A percentile compares a stretch with the other conserved stretches of the same genome.
Evolutionary conservation across 306 rosid genomes (phyloP).

Genomic region (Casuarina glauca): DNA sequence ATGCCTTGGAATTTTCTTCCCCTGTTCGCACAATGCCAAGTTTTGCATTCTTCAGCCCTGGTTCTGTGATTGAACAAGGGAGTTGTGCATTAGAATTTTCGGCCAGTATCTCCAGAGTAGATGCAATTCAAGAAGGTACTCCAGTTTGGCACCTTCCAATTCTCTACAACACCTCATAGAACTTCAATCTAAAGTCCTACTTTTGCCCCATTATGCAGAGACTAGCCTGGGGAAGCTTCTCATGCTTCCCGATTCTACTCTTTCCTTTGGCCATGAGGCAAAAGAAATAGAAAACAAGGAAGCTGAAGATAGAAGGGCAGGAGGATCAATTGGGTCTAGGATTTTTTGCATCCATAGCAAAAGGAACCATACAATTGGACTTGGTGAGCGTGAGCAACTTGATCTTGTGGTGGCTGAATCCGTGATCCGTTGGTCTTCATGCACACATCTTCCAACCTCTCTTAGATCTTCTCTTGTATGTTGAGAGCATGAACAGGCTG

Average conservation of each 20-base stretch:
- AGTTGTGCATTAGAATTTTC: slow-evolving; percentile 50
- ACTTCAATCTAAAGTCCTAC: slow-evolving; percentile 14
- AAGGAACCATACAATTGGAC: slow-evolving; percentile 84
- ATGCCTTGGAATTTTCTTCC: slow-evolving; percentile 43
- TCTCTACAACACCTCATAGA: not conserved
- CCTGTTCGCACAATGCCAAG: slow-evolving; percentile 70
- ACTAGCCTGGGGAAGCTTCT: slow-evolving; percentile 53
- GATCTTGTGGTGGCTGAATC: slow-evolving; percentile 80
- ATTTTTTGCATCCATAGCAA: slow-evolving; percentile 62
- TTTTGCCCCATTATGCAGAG: slow-evolving; percentile 39
- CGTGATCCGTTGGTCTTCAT: slow-evolving; percentile 87
- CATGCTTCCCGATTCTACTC: slow-evolving; percentile 47
- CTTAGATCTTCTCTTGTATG: slow-evolving; percentile 81
- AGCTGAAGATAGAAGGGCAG: slow-evolving; percentile 52
- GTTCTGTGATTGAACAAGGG: slow-evolving; percentile 48
- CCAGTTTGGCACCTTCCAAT: slow-evolving; percentile 7
- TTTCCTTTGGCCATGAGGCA: slow-evolving; percentile 34
- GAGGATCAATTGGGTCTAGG: slow-evolving; percentile 49
- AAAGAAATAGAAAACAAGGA: slow-evolving; percentile 39
- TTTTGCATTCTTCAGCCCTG: slow-evolving; percentile 73
- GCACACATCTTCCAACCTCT: slow-evolving; percentile 75
- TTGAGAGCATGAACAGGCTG: slow-evolving; percentile 29
- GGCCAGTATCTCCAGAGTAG: slow-evolving; percentile 36
- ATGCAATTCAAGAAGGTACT: slow-evolving; percentile 54
- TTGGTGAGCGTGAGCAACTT: slow-evolving; percentile 75